Evolutionary conservation across 2,329 filamentous ascomycete species (phyloP).

Genomic region (Colletotrichum phormii): DNA sequence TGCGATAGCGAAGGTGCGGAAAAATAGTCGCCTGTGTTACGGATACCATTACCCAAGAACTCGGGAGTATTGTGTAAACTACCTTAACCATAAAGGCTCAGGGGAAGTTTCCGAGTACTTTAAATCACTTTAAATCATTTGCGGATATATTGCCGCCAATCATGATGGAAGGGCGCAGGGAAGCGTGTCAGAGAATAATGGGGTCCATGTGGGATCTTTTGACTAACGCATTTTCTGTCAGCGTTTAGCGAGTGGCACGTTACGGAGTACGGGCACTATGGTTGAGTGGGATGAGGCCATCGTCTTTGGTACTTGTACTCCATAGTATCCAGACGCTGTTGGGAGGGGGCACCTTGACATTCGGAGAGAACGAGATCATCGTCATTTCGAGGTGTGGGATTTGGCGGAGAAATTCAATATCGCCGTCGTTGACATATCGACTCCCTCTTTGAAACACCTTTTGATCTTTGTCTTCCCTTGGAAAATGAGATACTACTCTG

Average conservation of each 20-base stretch:
- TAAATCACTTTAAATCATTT: conserved; percentile 8
- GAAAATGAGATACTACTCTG: too few species aligned
- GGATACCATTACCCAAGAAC: not conserved
- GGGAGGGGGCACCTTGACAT: not conserved
- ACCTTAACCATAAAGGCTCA: not conserved
- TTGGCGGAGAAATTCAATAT: not conserved
- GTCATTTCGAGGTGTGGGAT: conserved; percentile 17
- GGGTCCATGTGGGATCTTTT: conserved; percentile 3
- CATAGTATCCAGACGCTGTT: not conserved
- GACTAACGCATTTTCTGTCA: conserved; percentile 11
- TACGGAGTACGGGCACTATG: not conserved
- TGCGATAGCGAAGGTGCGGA: not conserved
- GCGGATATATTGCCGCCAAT: conserved; percentile 14
- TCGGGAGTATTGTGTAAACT: not conserved
- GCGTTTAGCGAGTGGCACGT: conserved; percentile 18
- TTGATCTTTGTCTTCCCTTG: too few species aligned
- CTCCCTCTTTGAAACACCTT: too few species aligned
- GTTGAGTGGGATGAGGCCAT: conserved; percentile 1
- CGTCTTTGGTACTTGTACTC: not conserved
- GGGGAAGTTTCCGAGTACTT: conserved; percentile 7
- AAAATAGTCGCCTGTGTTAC: not conserved
- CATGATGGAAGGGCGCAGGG: conserved; percentile 6
- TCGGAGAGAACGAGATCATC: not conserved
- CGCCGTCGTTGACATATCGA: not conserved
- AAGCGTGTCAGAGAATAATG: conserved; percentile 16